Evolutionary conservation across 2,329 filamentous ascomycete genomes (phyloP).

Genomic region (Sporothrix pseudoabietina): DNA sequence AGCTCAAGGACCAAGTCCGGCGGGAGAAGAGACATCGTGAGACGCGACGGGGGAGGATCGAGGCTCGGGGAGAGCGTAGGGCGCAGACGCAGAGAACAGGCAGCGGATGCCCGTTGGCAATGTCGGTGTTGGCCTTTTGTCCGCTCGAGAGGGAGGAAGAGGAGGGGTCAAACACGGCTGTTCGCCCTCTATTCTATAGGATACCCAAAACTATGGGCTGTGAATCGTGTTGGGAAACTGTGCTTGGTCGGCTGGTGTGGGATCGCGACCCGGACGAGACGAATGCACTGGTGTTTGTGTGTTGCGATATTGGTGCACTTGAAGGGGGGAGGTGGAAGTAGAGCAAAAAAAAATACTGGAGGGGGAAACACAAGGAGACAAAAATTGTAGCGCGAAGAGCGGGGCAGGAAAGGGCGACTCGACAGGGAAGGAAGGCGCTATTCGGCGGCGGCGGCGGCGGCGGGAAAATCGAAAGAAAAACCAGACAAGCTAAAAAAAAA

Average conservation of each 20-base stretch:
- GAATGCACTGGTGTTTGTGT: conserved; percentile 9
- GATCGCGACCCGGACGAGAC: conserved; percentile 13
- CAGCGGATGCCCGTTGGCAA: conserved; percentile 18
- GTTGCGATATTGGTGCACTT: conserved; percentile 8
- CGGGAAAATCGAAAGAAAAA: conserved; percentile 17
- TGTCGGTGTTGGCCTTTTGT: conserved; percentile 1
- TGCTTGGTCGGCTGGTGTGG: background rate
- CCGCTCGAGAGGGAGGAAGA: conserved; percentile 14
- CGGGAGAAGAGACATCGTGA: conserved; percentile 78
- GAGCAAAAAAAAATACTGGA: conserved; percentile 25
- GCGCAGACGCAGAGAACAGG: conserved; percentile 23
- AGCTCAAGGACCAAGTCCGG: conserved; percentile 83
- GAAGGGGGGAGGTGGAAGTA: conserved; percentile 1
- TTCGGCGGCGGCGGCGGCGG: conserved; percentile 18
- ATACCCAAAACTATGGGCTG: conserved; percentile 7
- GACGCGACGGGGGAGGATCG: conserved; percentile 19
- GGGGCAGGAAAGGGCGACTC: conserved; percentile 32
- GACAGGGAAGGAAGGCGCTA: conserved; percentile 22
- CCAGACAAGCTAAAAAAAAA: conserved; percentile 9
- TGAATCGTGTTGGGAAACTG: background rate
- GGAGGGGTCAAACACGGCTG: conserved; percentile 13
- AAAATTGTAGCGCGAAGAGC: conserved; percentile 34
- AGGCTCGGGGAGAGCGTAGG: conserved; percentile 16
- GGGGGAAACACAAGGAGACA: conserved; percentile 25
- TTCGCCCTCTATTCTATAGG: conserved; percentile 1